Conservation (phyloP, 2,329 filamentous ascomycete genomes). For the Botrytis pseudocinerea region DNA sequence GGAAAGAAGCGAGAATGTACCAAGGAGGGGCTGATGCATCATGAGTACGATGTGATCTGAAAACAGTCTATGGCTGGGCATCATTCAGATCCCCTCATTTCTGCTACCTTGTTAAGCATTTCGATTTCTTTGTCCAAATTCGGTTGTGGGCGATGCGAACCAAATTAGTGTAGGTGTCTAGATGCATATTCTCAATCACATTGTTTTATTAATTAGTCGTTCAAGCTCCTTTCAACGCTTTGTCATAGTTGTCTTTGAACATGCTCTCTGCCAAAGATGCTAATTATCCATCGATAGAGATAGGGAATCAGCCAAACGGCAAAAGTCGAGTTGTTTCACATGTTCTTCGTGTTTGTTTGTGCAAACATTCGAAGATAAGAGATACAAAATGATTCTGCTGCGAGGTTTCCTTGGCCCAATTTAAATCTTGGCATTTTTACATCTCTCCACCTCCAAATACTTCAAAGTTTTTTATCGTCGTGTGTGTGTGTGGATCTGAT, state of each 20-base stretch:
- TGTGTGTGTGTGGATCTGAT: constrained; percentile 2
- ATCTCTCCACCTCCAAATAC: not conserved
- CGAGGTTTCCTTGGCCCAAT: not conserved
- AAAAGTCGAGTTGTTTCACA: not conserved
- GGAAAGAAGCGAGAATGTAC: constrained; percentile 15
- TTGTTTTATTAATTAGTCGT: constrained; percentile 8
- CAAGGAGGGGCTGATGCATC: constrained; percentile 12
- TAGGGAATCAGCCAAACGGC: not conserved
- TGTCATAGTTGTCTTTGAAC: constrained; percentile 5
- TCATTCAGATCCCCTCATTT: constrained; percentile 1
- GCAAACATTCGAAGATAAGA: not conserved
- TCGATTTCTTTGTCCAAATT: constrained; percentile 25
- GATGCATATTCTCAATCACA: constrained; percentile 7
- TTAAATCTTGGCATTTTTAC: not conserved
- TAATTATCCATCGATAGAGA: constrained; percentile 4
- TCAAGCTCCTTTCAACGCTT: not conserved
- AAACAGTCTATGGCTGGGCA: constrained; percentile 2
- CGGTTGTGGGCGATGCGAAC: not conserved
- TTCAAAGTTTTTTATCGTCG: not conserved
- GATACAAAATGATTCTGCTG: not conserved
- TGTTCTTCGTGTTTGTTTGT: not conserved
- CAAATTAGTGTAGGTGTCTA: not conserved
- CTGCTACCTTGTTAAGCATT: constrained; percentile 21
- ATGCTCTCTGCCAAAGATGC: not conserved
- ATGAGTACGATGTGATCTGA: not conserved